Conservation (phyloP, 106 monocot genomes). For the Triglochin maritima region DNA sequence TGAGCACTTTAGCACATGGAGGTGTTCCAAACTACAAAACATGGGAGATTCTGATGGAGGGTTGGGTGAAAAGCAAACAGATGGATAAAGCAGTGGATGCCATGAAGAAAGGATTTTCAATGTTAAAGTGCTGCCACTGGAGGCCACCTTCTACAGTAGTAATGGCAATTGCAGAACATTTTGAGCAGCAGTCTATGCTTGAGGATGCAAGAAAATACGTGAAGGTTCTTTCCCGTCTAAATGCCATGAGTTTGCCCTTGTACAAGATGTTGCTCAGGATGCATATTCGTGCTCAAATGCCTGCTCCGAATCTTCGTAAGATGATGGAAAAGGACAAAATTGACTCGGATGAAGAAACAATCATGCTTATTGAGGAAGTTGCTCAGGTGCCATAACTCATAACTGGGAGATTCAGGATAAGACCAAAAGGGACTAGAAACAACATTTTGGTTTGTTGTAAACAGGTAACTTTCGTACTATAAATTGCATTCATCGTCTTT, state of each 20-base stretch:
- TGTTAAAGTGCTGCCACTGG: conserved; percentile 58
- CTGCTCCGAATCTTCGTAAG: neutral
- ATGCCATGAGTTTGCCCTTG: conserved; percentile 39
- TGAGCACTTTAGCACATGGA: conserved; percentile 40
- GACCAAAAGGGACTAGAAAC: too few relatives aligned
- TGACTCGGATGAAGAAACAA: conserved; percentile 8
- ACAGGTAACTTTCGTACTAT: too few relatives aligned
- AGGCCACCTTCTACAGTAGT: conserved; percentile 35
- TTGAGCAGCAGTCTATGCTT: conserved; percentile 25
- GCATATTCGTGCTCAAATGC: conserved; percentile 23
- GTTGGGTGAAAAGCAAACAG: conserved; percentile 42
- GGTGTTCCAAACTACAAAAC: conserved; percentile 74
- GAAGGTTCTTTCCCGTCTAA: conserved; percentile 25
- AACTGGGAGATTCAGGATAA: too few relatives aligned
- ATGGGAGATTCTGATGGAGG: conserved; percentile 87
- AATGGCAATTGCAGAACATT: conserved; percentile 43
- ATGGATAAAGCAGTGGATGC: conserved; percentile 72
- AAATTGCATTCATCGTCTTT: too few relatives aligned
- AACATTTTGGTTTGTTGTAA: too few relatives aligned
- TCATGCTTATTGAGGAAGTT: conserved; percentile 2
- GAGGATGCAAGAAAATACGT: conserved; percentile 29
- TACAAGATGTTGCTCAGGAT: conserved; percentile 54
- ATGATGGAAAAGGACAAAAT: conserved; percentile 13
- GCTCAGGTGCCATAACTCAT: too few relatives aligned
- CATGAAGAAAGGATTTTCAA: conserved; percentile 57